Evolutionary conservation across 352 stramenopile genomes (phyloP).

Genomic region (Phytophthora citricola): DNA sequence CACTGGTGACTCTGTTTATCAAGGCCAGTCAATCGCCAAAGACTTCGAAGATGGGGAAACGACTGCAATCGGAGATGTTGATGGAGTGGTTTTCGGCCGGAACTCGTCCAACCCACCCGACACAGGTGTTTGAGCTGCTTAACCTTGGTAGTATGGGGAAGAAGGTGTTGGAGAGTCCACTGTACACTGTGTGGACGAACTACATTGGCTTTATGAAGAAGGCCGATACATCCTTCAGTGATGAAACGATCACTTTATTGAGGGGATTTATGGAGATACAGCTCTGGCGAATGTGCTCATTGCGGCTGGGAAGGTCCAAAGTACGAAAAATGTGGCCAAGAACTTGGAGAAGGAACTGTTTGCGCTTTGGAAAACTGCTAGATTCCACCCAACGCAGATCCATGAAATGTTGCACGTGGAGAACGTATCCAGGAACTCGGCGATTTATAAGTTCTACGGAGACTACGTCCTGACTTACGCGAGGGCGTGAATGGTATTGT

Average conservation of each 20-base stretch:
- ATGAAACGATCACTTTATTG: not conserved
- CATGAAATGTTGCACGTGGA: not conserved
- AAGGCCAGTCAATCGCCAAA: slow-evolving; percentile 1
- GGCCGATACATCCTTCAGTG: not conserved
- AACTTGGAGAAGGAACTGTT: slow-evolving; percentile 4
- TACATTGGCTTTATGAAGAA: slow-evolving; percentile 7
- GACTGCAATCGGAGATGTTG: slow-evolving; percentile 6
- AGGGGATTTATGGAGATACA: not conserved
- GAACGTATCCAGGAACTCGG: not conserved
- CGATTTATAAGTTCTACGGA: not conserved
- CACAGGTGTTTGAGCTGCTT: not conserved
- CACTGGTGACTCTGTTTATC: slow-evolving; percentile 11
- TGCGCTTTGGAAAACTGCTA: not conserved
- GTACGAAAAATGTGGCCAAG: slow-evolving; percentile 3
- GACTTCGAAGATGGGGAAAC: slow-evolving; percentile 9
- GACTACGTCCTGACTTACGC: slow-evolving; percentile 3
- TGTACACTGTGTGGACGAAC: slow-evolving; percentile 9
- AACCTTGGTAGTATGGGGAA: not conserved
- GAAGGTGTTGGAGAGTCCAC: slow-evolving; percentile 5
- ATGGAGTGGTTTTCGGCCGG: not conserved
- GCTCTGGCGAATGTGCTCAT: slow-evolving; percentile 5
- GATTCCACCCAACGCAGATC: not conserved
- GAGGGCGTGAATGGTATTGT: not conserved
- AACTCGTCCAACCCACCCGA: not conserved
- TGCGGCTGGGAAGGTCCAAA: slow-evolving; percentile 3